Conservation (phyloP, 176 grass and related monocot species). For the Musa itinerans region DNA sequence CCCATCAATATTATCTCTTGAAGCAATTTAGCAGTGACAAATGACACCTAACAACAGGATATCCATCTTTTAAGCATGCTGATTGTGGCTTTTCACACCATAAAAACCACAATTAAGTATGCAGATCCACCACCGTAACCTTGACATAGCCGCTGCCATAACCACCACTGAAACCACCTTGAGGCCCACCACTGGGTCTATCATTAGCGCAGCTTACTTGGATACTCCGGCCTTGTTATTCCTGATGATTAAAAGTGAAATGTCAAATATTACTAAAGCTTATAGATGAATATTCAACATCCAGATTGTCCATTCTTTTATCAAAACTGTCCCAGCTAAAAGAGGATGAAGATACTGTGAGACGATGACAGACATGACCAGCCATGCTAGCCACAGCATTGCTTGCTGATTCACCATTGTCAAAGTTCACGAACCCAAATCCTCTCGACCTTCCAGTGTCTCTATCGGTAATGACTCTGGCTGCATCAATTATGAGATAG, state of each 20-base stretch:
- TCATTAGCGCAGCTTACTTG: constrained; percentile 64
- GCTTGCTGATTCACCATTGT: constrained; percentile 26
- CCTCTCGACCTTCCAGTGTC: constrained; percentile 72
- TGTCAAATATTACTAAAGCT: not conserved
- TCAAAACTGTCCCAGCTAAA: not conserved
- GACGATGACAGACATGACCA: constrained; percentile 42
- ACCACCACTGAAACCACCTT: constrained; percentile 1
- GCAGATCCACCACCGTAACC: not conserved
- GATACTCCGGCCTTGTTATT: constrained; percentile 42
- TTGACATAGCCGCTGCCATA: not conserved
- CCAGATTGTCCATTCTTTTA: not conserved
- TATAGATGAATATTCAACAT: not conserved
- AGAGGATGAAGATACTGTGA: not conserved
- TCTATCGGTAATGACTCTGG: constrained; percentile 48
- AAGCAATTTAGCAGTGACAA: too few species aligned
- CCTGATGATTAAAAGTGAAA: constrained; percentile 27
- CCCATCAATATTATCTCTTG: too few species aligned
- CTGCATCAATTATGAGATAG: constrained; percentile 29
- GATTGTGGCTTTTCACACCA: too few species aligned
- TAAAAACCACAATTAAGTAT: not conserved
- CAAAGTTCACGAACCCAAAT: constrained; percentile 69
- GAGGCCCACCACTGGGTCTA: constrained; percentile 24
- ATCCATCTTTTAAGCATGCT: too few species aligned
- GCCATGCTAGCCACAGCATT: constrained; percentile 43
- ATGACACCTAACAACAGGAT: too few species aligned